Percentiles rank a stretch among this genome's conserved stretches.
phyloP scores from a whole-genome alignment of 139 green algal species.

The Diplosphaera chodatii region DNA sequence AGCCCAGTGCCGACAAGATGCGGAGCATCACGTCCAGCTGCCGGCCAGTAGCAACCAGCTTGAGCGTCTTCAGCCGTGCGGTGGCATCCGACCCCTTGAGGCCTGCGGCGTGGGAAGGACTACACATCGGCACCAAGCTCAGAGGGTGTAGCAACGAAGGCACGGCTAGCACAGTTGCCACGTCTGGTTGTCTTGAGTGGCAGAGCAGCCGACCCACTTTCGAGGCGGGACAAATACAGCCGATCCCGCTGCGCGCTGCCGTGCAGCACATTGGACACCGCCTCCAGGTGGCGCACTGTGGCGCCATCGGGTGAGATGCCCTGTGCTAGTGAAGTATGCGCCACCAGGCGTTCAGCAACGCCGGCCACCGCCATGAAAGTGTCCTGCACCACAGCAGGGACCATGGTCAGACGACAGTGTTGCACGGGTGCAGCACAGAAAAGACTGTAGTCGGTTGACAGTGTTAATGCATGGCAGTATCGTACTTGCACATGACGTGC shows the following conservation, averaged over 20 bases:
- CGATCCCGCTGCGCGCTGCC: conserved; percentile 59
- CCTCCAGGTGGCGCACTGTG: conserved; percentile 51
- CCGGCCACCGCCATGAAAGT: conserved; percentile 43
- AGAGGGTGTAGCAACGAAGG: too few relatives aligned
- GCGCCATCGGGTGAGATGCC: conserved; percentile 6
- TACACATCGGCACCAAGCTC: too few relatives aligned
- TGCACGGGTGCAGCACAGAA: conserved; percentile 17
- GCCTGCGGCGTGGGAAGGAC: conserved; percentile 15
- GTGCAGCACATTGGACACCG: conserved; percentile 58
- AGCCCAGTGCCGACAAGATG: conserved; percentile 32
- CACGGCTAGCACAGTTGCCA: too few relatives aligned
- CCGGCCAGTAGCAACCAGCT: conserved; percentile 40
- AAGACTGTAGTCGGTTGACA: too few relatives aligned
- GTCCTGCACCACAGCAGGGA: conserved; percentile 31
- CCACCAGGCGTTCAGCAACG: conserved; percentile 42
- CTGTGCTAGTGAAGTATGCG: conserved; percentile 18
- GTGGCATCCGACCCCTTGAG: conserved; percentile 67
- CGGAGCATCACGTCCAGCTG: conserved; percentile 44
- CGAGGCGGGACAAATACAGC: conserved; percentile 70
- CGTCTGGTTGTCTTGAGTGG: too few relatives aligned
- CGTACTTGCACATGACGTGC: too few relatives aligned
- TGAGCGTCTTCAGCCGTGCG: conserved; percentile 54
- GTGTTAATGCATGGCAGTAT: too few relatives aligned
- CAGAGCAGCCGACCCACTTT: too few relatives aligned
- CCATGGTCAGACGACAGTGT: too few relatives aligned